Percentiles rank a stretch among this genome's conserved stretches.
Evolutionary conservation across 2,329 filamentous ascomycete species (phyloP).

Genomic region (Pseudogymnoascus sp.): DNA sequence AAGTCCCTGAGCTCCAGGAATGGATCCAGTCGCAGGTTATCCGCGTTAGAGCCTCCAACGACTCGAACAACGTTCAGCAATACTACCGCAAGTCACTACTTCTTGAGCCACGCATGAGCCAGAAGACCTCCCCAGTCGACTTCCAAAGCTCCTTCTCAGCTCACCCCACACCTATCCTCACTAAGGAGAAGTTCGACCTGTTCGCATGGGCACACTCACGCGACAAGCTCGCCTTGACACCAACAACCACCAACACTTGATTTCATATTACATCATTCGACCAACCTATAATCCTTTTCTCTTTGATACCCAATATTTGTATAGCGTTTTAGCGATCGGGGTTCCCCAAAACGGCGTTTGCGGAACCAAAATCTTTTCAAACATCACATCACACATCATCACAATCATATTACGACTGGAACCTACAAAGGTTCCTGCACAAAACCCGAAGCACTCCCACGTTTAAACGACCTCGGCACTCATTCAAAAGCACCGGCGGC

Average conservation of each 20-base stretch:
- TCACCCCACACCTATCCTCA: conserved; percentile 17
- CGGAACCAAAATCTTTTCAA: conserved; percentile 4
- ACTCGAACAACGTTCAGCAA: conserved; percentile 53
- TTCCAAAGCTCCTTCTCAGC: conserved; percentile 10
- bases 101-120: conserved; percentile 49
- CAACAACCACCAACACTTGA: conserved; percentile 14
- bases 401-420: not conserved
- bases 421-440: not conserved
- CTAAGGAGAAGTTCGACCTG: conserved; percentile 45
- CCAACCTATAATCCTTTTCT: conserved; percentile 10
- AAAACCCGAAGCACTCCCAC: conserved; percentile 3
- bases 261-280: conserved; percentile 5
- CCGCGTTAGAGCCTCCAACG: conserved; percentile 42
- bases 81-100: conserved; percentile 61
- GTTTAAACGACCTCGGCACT: not conserved
- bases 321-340: conserved; percentile 11
- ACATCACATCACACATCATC: not conserved
- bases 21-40: conserved; percentile 88
- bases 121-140: conserved; percentile 23
- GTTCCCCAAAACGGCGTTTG: conserved; percentile 10
- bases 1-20: conserved; percentile 81
- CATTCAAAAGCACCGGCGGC: not conserved
- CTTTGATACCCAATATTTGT: conserved; percentile 12
- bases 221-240: conserved; percentile 15
- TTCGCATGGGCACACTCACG: conserved; percentile 40